Evolutionary conservation across 768 basidiomycete species (phyloP), one percentile per base, ranked within the genome.

Genomic region (Erythrobasidium yunnanense): DNA sequence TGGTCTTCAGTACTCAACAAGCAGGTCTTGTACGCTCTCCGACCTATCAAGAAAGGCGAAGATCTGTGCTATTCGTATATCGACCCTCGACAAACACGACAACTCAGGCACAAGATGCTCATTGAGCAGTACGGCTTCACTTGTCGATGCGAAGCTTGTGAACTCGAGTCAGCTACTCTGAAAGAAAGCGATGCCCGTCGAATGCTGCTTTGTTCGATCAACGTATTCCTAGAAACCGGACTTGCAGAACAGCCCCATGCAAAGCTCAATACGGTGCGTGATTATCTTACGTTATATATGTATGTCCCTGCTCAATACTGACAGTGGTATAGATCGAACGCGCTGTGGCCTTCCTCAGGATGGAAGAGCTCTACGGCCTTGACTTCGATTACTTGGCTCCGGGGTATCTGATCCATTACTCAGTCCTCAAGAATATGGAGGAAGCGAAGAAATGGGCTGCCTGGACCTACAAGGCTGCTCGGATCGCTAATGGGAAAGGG

Each of bases 1-100:
- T 63, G 60, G 49, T 13, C 30, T 15, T 25, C 29, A 51, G 45
- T 33, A 11, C 20, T 20, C 4, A 23, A 33, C 18, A 25, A 29
- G 8, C 46, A 29, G 29, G 27, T 20, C 25, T 8, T 63, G 6
- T 15, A 29, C 22, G 60, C 60, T 13, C 32, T 30, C 13, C 49
- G 4, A 23, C 13, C 20, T 30, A 63, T 63, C n/a, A 27, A 17
- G 27, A 11, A 63, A 35, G 60, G 60, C 11, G 60, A 63, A 32
- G 60, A 63, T 23, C 42, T 63, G 13, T 49, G 45, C 23, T 45
- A 50, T 11, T 51, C 45, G 17, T 63, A 63, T 38, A 51, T 58
- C 18, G 23, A 20, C 25, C n/a, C 56, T 42, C 56, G 56, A 27
- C 30, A 58, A 42, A 45, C n/a, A 11, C 35, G 56, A 11, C 20